Percentiles rank a stretch among this genome's conserved stretches.
Evolutionary conservation across 1,284 basidiomycete genomes (phyloP).

Genomic region (Laetiporus sulphureus): DNA sequence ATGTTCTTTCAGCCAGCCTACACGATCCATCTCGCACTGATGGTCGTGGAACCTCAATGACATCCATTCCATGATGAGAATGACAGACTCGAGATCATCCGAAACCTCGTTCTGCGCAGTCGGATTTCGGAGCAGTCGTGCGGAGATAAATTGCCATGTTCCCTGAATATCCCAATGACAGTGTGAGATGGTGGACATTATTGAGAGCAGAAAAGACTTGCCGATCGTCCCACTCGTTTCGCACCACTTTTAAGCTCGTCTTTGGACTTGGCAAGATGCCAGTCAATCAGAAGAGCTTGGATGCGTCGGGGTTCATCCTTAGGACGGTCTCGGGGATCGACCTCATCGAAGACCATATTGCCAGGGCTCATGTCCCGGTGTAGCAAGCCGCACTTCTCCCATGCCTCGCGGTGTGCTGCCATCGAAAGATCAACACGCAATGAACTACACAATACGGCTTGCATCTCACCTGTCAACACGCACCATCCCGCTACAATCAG

Average conservation of each 20-base stretch:
- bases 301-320: not conserved
- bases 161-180: conserved; percentile 4
- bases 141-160: conserved; percentile 12
- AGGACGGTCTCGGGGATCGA: not conserved
- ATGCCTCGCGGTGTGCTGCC: too few relatives aligned
- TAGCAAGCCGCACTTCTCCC: too few relatives aligned
- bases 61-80: conserved; percentile 6
- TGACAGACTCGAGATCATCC: conserved; percentile 12
- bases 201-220: too few relatives aligned
- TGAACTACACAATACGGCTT: too few relatives aligned
- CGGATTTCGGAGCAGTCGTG: conserved; percentile 2
- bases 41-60: not conserved
- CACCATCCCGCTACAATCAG: too few relatives aligned
- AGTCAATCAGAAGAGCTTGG: not conserved
- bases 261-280: not conserved
- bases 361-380: not conserved
- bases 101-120: conserved; percentile 5
- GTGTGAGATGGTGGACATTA: too few relatives aligned
- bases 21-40: too few relatives aligned
- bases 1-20: too few relatives aligned
- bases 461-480: too few relatives aligned
- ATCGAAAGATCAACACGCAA: too few relatives aligned
- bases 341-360: not conserved
- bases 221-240: not conserved
- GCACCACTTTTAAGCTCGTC: not conserved